Percentiles rank a stretch among this genome's conserved stretches.
phyloP scores from a whole-genome alignment of 441 rosid species.

The Brassica balearica region DNA sequence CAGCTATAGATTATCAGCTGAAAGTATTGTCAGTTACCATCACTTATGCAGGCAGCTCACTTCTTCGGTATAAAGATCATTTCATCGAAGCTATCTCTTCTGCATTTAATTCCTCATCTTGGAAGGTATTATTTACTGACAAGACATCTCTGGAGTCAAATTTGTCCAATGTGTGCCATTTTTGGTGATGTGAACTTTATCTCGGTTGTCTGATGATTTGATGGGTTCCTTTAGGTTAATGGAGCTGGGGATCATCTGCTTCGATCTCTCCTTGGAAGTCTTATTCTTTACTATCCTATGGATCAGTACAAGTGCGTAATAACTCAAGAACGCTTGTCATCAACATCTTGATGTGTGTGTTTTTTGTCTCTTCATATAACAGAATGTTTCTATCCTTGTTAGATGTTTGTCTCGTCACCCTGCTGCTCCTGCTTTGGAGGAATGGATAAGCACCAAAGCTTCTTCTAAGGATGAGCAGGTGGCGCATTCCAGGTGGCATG shows the following conservation, averaged over 20 bases:
- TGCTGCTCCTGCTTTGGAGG: slow-evolving; percentile 81
- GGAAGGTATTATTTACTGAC: slow-evolving; percentile 77
- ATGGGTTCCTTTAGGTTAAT: slow-evolving; percentile 67
- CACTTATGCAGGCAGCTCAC: slow-evolving; percentile 88
- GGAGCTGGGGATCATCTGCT: slow-evolving; percentile 98
- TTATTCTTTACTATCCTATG: slow-evolving; percentile 88
- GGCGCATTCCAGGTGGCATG: slow-evolving; percentile 85
- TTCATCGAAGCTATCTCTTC: slow-evolving; percentile 78
- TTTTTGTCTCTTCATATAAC: slow-evolving; percentile 23
- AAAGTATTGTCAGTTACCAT: slow-evolving; percentile 91
- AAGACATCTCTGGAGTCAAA: slow-evolving; percentile 10
- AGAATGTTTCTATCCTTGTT: slow-evolving; percentile 43
- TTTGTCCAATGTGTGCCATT: slow-evolving; percentile 24
- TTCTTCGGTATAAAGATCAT: slow-evolving; percentile 79
- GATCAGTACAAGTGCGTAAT: slow-evolving; percentile 87
- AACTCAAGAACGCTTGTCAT: slow-evolving; percentile 22
- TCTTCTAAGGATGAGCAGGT: slow-evolving; percentile 58
- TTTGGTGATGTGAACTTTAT: slow-evolving; percentile 25
- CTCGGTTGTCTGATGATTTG: slow-evolving; percentile 20
- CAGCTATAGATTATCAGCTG: slow-evolving; percentile 93
- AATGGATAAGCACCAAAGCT: slow-evolving; percentile 96
- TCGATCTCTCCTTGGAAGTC: slow-evolving; percentile 91
- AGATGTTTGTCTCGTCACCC: slow-evolving; percentile 89
- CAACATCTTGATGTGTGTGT: slow-evolving; percentile 22
- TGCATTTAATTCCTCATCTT: slow-evolving; percentile 95